Base-by-base conservation (phyloP, 768 basidiomycete species). In the Butyriboletus loyo region DNA sequence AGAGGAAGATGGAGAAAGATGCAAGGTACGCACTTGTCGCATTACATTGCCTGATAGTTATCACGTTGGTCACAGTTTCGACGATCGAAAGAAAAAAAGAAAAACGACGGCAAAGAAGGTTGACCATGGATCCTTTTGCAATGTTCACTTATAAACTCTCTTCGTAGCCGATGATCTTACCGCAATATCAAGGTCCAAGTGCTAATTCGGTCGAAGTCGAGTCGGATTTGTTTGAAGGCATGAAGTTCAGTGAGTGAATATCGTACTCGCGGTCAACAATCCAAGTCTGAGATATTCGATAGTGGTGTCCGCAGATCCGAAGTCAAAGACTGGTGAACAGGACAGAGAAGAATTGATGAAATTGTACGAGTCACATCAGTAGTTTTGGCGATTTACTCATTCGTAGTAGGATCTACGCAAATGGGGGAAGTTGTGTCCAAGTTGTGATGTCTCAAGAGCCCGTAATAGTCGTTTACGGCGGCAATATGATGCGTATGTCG, bases 291-390 rank as follows among this genome's bases (percentile, higher is more conserved):
- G 30, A 17, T 11, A 21, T 32, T 30, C 14, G 5, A 34, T 50
- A 92, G 89, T 89, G 66, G 85, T 92, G 5, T 77, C 84, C 55
- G 82, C 87, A 4, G 86, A 91, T 66, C 86, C 87, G 0, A 86
- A 83, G 66, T 90, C 80, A 21, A 78, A 71, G 58, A 85, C 78
- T 1, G 82, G 81, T 8, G 82, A 84, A 25, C 72, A 85, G 47
- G 85, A 90, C 61, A 91, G 87, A 66, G 77, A 76, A 51, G 80
- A 85, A 7, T 66, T 96, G 19, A 77, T 79, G 67, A 89, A 77
- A 73, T 64, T 87, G 88, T 89, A 50, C 28, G 80, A 63, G 32
- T 35, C 15, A 46, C 11, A 50, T 32, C 21, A 7, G 15, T 17
- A 22, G 22, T n/a, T 24, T 28, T 39, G 30, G 9, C 22, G 6